phyloP scores from a whole-genome alignment of 139 green algal genomes.

The Yamagishiella unicocca region DNA sequence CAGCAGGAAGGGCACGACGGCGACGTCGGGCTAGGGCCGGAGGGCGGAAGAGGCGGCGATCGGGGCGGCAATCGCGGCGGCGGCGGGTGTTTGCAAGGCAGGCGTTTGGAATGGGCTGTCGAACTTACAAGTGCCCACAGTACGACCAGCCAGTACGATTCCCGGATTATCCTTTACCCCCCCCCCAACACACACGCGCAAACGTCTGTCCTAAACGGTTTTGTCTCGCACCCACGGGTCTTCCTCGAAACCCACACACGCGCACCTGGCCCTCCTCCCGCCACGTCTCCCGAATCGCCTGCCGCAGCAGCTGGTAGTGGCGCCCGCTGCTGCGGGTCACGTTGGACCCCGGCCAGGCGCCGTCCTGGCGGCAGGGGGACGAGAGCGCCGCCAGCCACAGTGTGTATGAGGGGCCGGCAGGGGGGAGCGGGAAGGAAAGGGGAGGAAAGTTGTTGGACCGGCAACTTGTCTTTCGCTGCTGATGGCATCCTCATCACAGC shows the following conservation, averaged over 20 bases:
- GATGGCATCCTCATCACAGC: not conserved
- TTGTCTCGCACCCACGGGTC: no score
- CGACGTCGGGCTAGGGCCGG: not conserved
- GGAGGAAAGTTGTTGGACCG: no score
- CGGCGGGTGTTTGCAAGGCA: no score
- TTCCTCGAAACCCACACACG: not conserved
- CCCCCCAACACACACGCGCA: not conserved
- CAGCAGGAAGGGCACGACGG: constrained; percentile 52
- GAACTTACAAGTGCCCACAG: no score
- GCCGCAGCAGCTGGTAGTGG: constrained; percentile 64
- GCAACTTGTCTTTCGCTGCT: no score
- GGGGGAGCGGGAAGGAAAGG: not conserved
- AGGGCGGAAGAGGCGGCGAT: not conserved
- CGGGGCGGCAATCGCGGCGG: no score
- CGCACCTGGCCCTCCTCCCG: constrained; percentile 5
- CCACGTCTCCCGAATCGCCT: constrained; percentile 58
- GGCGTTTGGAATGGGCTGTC: no score
- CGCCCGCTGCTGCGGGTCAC: constrained; percentile 55
- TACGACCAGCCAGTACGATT: no score
- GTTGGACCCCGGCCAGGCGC: not conserved
- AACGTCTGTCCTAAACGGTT: no score
- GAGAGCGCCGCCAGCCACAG: no score
- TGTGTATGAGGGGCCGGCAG: no score
- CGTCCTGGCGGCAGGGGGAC: not conserved
- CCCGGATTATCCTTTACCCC: no score